phyloP scores from a whole-genome alignment of 23 red algal genomes.

The Chondrus crispus region DNA sequence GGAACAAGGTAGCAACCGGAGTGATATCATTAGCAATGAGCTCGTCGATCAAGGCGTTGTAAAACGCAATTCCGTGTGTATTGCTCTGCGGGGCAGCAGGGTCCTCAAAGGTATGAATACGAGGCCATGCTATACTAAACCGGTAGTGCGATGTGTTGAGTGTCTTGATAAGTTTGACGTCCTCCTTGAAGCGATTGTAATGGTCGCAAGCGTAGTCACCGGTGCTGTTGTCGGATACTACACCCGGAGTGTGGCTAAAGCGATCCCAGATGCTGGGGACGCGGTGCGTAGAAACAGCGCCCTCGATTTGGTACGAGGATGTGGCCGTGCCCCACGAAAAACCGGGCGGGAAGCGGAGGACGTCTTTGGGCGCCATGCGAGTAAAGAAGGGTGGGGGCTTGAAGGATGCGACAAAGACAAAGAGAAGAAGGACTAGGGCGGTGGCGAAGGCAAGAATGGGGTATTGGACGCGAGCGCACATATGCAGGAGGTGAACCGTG shows the following conservation, averaged over 20 bases:
- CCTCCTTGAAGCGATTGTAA: conserved; percentile 46
- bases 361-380: no score
- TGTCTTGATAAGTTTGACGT: conserved; percentile 47
- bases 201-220: conserved; percentile 72
- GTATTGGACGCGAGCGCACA: no score
- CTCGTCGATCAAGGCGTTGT: conserved; percentile 55
- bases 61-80: conserved; percentile 64
- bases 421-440: no score
- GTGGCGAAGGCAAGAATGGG: no score
- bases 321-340: conserved; percentile 76
- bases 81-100: no score
- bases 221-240: conserved; percentile 28
- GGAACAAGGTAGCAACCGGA: conserved; percentile 55
- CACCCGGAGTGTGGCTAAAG: conserved; percentile 35
- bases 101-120: conserved; percentile 45
- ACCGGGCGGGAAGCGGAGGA: conserved; percentile 43
- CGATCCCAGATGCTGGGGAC: conserved; percentile 58
- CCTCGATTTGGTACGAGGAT: conserved; percentile 68
- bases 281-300: conserved; percentile 9
- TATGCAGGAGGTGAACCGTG: no score
- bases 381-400: no score
- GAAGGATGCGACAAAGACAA: no score
- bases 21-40: conserved; percentile 28
- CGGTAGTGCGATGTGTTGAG: conserved; percentile 54
- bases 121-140: conserved; percentile 65